Evolutionary conservation across 805 yeast species (phyloP).

Genomic region (Candida patagonica): DNA sequence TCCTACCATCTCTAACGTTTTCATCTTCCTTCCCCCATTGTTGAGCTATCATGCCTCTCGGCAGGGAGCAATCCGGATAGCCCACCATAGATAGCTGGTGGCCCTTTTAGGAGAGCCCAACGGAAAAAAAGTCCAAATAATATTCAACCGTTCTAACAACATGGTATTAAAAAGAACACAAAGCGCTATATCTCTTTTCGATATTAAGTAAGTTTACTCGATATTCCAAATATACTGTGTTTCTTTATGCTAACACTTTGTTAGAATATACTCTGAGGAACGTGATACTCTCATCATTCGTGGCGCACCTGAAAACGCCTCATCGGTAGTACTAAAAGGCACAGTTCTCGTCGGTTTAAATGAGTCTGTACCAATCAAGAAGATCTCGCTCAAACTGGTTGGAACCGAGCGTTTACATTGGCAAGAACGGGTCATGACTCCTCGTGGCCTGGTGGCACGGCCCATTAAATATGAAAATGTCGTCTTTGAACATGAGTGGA

Average conservation of each 20-base stretch:
- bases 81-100: no score
- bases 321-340: constrained; percentile 68
- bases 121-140: no score
- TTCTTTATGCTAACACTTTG: constrained; percentile 6
- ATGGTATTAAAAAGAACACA: constrained; percentile 21
- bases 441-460: constrained; percentile 22
- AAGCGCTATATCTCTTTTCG: constrained; percentile 34
- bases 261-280: constrained; percentile 53
- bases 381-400: constrained; percentile 51
- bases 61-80: no score
- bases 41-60: no score
- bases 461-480: constrained; percentile 41
- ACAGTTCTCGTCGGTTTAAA: constrained; percentile 63
- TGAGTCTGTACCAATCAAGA: constrained; percentile 66
- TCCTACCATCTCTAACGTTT: no score
- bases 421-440: constrained; percentile 43
- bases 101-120: no score
- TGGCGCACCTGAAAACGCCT: constrained; percentile 70
- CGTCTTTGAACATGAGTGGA: constrained; percentile 75
- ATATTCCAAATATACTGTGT: not conserved
- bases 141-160: no score
- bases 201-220: constrained; percentile 28
- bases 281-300: constrained; percentile 73
- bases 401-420: constrained; percentile 61
- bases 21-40: no score